These are phyloP conservation scores for Yamadazyma akitaensis DNA, from an alignment of 805 yeast genomes.

Conservation along the genomic window DNA sequence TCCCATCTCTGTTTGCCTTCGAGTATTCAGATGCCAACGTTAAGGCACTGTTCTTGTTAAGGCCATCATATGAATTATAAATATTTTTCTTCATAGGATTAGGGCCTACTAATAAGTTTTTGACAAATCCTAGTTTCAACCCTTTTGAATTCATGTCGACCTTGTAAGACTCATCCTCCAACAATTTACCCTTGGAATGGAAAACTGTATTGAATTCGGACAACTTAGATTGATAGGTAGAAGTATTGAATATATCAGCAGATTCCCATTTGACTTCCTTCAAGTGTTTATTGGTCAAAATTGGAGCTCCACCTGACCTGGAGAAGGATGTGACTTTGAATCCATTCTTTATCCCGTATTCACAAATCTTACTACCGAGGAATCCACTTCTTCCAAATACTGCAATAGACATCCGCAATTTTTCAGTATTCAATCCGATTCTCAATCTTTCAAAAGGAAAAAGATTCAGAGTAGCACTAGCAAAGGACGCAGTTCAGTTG, in stretches of 20 bases:
- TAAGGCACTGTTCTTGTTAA: constrained; percentile 70
- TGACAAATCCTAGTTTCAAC: constrained; percentile 4
- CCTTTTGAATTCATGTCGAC: constrained; percentile 36
- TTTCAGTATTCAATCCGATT: neutral
- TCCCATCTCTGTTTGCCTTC: constrained; percentile 7
- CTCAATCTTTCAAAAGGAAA: no score
- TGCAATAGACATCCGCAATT: constrained; percentile 36
- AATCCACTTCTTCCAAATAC: constrained; percentile 91
- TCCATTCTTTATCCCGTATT: constrained; percentile 60
- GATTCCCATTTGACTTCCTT: constrained; percentile 59
- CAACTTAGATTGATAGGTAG: constrained; percentile 49
- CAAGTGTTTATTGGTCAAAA: constrained; percentile 48
- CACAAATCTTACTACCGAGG: constrained; percentile 66
- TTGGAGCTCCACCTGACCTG: constrained; percentile 52
- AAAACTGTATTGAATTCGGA: constrained; percentile 62
- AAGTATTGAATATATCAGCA: constrained; percentile 67
- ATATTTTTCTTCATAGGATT: constrained; percentile 58
- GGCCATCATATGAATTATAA: constrained; percentile 52
- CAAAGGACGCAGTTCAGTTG: no score
- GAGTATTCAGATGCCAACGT: constrained; percentile 42
- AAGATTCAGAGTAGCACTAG: no score
- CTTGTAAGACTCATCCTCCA: constrained; percentile 72
- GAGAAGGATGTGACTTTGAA: constrained; percentile 67
- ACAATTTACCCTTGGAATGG: constrained; percentile 75
- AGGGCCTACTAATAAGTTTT: constrained; percentile 40